Evolutionary conservation across 495 filamentous ascomycete genomes (phyloP), one percentile per base, ranked within the genome.

Genomic region (Neurospora sp.): DNA sequence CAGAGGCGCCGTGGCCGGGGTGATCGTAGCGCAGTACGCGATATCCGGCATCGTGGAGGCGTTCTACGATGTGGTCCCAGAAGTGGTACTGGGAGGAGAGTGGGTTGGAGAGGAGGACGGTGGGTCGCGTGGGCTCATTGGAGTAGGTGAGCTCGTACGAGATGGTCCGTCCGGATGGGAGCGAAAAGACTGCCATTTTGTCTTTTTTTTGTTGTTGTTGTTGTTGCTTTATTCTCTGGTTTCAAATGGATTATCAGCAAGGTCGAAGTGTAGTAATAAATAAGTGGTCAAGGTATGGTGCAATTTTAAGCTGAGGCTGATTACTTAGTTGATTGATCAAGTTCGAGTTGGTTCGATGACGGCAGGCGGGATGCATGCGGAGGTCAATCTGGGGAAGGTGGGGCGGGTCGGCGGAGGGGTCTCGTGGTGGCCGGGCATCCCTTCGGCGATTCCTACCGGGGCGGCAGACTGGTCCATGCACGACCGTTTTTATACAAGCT

Each of bases 1-100:
- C 72, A 6, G 80, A 82, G 37, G 16, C 66, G 20, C 81, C 81
- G 42, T 83, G 82, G 71, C 80, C 80, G 4, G 82, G 81, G 1
- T 76, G 77, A 70, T 82, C 79, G 73, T 81, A 83, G 42, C 77
- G 78, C 27, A 83, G 74, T 2, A 80, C 77, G 18, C 73, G 73
- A 20, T 78, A 79, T 31, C 77, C 80, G 38, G 69, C 71, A 3
- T 71, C 71, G 69, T 77, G 75, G 41, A 82, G 71, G 44, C 69
- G 66, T 12, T 71, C 44, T 27, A 82, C 79, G 11, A 81, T 70
- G 73, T 70, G 70, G 62, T 81, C 78, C 80, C 80, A 81, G 27
- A 77, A 62, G 20, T 44, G 38, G 35, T 74, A 69, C 11, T 76
- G 69, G 16, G 79, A 71, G 37, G 73, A 72, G 35, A 82, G 70